Base-by-base conservation (phyloP, 176 grass and related monocot genomes). In the Thalia dealbata region DNA sequence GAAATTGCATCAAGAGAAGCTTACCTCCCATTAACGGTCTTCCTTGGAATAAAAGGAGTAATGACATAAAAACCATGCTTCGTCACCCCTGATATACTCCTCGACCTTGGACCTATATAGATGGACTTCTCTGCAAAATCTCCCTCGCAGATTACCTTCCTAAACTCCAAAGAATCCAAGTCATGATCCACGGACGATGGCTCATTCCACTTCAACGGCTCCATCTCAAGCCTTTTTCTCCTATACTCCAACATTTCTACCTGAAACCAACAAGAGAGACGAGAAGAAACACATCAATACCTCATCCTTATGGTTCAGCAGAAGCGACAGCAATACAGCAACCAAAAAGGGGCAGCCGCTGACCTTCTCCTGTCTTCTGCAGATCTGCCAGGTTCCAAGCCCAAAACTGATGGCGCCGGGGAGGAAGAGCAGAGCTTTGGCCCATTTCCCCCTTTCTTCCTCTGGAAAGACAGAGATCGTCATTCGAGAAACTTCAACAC, bases 51-150 rank as follows among this genome's bases (percentile, higher is more conserved):
- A 52, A 95, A 84, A 16, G 90, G 85, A 38, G 88, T 95, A 62
- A 99, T 91, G 67, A 99, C 81, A 88, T 88, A 99, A 80, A 88
- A 99, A 42, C 95, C 90, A 73, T 99, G 91, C 84, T 99, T 90
- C 0, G 81, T 88, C 48, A 99, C 87, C 25, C 95, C 90, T 3
- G 90, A 99, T 72, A 99, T 99, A 79, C 83, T 99, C 74, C 95
- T 81, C 75, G 95, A 91, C 75, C 95, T 87, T 24, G 95, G 90
- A 10, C 95, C 95, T 15, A 99, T 18, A 73, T 83, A 95, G 12
- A 99, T 69, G 0, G 95, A 87, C 15, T 77, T 83, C 69, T 91
- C 81, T 0, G 87, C 85, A 61, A 95, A 99, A 74, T 89, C 81
- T 15, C 95, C 95, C 21, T 99, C 85, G 25, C 88, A 95, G 44